These are phyloP conservation scores for Scolecobasidium constrictum DNA, from an alignment of 2,329 filamentous ascomycete genomes.

Conservation along the genomic window DNA sequence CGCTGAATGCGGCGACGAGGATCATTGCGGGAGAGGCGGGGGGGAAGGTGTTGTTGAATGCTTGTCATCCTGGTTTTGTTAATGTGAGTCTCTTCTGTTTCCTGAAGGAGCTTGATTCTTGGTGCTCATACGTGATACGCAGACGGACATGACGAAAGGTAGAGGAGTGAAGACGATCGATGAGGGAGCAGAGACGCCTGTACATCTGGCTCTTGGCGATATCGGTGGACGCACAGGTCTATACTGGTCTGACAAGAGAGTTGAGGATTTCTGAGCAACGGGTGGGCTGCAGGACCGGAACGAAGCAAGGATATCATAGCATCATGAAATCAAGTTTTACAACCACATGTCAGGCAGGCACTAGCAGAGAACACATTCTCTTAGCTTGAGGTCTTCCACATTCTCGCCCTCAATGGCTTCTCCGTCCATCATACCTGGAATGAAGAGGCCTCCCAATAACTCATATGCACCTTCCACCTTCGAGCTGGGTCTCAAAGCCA, in stretches of 20 bases:
- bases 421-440: too few species aligned
- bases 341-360: too few species aligned
- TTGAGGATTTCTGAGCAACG: conserved; percentile 23
- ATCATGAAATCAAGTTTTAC: neutral
- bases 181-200: conserved; percentile 33
- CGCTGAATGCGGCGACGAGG: conserved; percentile 30
- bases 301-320: neutral
- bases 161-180: conserved; percentile 30
- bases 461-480: too few species aligned
- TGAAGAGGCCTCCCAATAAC: too few species aligned
- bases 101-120: neutral
- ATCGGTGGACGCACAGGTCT: conserved; percentile 23
- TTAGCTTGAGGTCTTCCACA: too few species aligned
- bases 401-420: too few species aligned
- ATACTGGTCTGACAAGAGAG: conserved; percentile 30
- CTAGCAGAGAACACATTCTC: too few species aligned
- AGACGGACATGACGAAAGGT: conserved; percentile 36
- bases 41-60: conserved; percentile 26
- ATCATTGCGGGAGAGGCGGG: conserved; percentile 25
- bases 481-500: too few species aligned
- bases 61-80: conserved; percentile 7
- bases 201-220: conserved; percentile 31
- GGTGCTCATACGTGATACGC: conserved; percentile 16
- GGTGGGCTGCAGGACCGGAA: neutral
- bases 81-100: neutral